These are phyloP conservation scores for Cyberlindnera euphorbiae DNA, from an alignment of 805 yeast genomes.

Conservation along the genomic window DNA sequence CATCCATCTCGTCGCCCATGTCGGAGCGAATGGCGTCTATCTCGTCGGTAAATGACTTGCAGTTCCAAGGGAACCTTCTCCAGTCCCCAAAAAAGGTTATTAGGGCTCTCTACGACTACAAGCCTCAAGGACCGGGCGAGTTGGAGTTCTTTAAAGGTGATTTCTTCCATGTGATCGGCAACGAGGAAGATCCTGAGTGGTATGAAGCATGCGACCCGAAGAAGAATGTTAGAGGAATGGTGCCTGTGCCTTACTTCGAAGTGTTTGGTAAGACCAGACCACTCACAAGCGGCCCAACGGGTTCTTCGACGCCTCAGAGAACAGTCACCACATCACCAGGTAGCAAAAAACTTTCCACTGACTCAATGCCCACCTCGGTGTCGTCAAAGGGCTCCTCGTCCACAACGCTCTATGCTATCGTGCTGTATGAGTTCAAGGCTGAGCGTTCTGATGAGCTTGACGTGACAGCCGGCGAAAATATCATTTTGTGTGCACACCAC, in stretches of 20 bases:
- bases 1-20: constrained; percentile 25
- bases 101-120: constrained; percentile 72
- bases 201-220: constrained; percentile 87
- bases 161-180: constrained; percentile 75
- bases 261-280: constrained; percentile 57
- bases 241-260: constrained; percentile 82
- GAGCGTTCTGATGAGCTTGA: constrained; percentile 75
- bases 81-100: constrained; percentile 78
- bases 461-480: constrained; percentile 79
- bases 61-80: constrained; percentile 19
- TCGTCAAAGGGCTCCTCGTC: constrained; percentile 14
- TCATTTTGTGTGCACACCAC: constrained; percentile 93
- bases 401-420: constrained; percentile 70
- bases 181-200: constrained; percentile 61
- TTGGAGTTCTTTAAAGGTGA: constrained; percentile 77
- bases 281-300: constrained; percentile 21
- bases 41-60: constrained; percentile 24
- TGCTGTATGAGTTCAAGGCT: constrained; percentile 82
- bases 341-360: constrained; percentile 18
- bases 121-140: constrained; percentile 78
- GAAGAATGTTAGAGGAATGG: constrained; percentile 73
- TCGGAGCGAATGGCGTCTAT: constrained; percentile 18
- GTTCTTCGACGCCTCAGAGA: constrained; percentile 5
- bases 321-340: constrained; percentile 5
- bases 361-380: constrained; percentile 20